Evolutionary conservation across 345 rosid genomes (phyloP).

Genomic region (Hypericum perforatum): DNA sequence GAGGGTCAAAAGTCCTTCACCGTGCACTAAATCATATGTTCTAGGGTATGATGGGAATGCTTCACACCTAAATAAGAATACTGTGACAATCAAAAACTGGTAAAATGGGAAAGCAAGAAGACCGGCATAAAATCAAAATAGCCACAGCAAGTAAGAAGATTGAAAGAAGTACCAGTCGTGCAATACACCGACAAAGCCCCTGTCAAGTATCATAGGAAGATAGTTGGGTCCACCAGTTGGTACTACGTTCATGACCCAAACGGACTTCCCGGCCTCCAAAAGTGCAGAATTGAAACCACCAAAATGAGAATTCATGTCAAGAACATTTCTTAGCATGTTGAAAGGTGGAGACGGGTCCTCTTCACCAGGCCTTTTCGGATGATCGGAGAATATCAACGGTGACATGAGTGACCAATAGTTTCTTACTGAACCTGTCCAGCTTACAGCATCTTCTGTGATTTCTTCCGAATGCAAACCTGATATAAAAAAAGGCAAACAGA

Average conservation of each 20-base stretch:
- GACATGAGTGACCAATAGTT: slow-evolving; percentile 97
- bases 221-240: slow-evolving; percentile 74
- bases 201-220: slow-evolving; percentile 80
- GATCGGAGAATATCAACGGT: slow-evolving; percentile 96
- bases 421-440: slow-evolving; percentile 45
- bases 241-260: slow-evolving; percentile 98
- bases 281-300: slow-evolving; percentile 88
- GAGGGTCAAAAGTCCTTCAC: slow-evolving; percentile 66
- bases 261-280: slow-evolving; percentile 68
- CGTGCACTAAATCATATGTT: slow-evolving; percentile 90
- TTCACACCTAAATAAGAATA: slow-evolving; percentile 60
- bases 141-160: background rate
- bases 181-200: slow-evolving; percentile 82
- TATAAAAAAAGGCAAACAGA: slow-evolving; percentile 6
- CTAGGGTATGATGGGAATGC: slow-evolving; percentile 91
- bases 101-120: background rate
- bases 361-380: slow-evolving; percentile 98
- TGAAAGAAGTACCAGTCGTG: slow-evolving; percentile 73
- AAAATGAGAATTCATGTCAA: slow-evolving; percentile 92
- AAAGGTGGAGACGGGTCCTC: slow-evolving; percentile 98
- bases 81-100: background rate
- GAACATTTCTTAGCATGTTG: slow-evolving; percentile 91
- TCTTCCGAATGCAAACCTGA: slow-evolving; percentile 67
- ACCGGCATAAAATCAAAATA: background rate
- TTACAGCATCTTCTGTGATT: slow-evolving; percentile 48